Percentiles rank a stretch among this genome's conserved stretches.
Conservation (phyloP, 495 filamentous ascomycete genomes). For the Aspergillus sclerotiicarbonarius region DNA sequence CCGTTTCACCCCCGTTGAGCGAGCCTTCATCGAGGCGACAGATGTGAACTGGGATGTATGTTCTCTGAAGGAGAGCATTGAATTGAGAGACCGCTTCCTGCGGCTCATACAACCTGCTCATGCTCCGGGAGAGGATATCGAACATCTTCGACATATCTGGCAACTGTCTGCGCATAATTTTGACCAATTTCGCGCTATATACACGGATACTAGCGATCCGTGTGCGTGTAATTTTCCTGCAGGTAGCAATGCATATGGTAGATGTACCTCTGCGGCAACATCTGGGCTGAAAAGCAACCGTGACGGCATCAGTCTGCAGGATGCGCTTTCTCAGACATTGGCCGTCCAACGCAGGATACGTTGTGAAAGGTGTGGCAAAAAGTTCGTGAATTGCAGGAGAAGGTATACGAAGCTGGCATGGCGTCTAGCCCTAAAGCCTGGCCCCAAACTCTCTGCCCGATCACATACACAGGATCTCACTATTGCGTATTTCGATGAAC, state of each 20-base stretch:
- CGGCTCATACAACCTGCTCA: conserved; percentile 9
- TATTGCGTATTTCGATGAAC: conserved; percentile 22
- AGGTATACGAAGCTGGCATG: conserved; percentile 26
- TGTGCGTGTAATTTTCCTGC: conserved; percentile 9
- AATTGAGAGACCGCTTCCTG: conserved; percentile 25
- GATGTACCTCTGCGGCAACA: neutral
- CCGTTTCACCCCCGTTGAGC: conserved; percentile 21
- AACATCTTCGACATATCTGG: conserved; percentile 25
- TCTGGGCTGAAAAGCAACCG: neutral
- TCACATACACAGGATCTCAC: conserved; percentile 33
- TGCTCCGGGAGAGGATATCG: conserved; percentile 8
- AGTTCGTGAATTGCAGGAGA: neutral
- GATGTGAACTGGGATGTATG: conserved; percentile 35
- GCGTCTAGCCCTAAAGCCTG: conserved; percentile 29
- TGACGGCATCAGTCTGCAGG: conserved; percentile 16
- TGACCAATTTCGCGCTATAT: conserved; percentile 26
- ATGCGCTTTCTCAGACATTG: conserved; percentile 16
- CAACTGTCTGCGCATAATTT: conserved; percentile 21
- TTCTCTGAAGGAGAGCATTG: conserved; percentile 11
- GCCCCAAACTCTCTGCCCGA: conserved; percentile 1
- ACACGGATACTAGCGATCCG: conserved; percentile 6
- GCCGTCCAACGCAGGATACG: neutral
- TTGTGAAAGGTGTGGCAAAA: conserved; percentile 16
- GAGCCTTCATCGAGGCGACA: conserved; percentile 33
- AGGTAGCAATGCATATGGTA: neutral